Base-by-base conservation (phyloP, 2,329 filamentous ascomycete species). In the Xylariaceae sp. region DNA sequence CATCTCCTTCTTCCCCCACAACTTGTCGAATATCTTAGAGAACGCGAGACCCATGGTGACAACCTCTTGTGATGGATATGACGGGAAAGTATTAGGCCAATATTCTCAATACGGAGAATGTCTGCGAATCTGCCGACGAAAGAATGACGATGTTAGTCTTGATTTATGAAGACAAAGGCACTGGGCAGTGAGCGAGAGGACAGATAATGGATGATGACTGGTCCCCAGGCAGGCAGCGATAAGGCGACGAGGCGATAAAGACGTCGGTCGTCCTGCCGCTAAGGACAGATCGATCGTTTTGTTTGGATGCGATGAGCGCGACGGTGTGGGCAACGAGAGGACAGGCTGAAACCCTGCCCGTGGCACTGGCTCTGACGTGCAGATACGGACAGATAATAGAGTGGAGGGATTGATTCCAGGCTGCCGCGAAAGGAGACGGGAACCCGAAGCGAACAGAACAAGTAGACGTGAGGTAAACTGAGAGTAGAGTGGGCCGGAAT, bases 1-100 rank as follows among this genome's bases (percentile, higher is more conserved):
- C 94, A 99, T 99, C 87, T 99, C 94, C 88, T 97, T 97, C 89
- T 96, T 96, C 75, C 93, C 92, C 88, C 91, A 96, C 78, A 97
- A 86, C 82, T 88, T 87, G 77, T 96, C 90, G 78, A 97, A 94
- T 75, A 97, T 78, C 86, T 94, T 96, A 73, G 92, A 97, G 81
- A 97, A 91, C 76, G 89, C 87, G 79, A 97, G 85, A 95, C 94
- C 94, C 94, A 99, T 99, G 79, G 79, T 92, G 82, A 84, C 83
- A 82, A 78, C 76, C 73, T 72, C 15, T 57, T 74, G 72, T 72
- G 67, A 67, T 72, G 70, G 49, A 70, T 74, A 74, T 73, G 66
- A 69, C 66, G 68, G 65, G 66, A 70, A 65, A 69, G 57, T 69
- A 70, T 68, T 69, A 67, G 60, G 62, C 45, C 47, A 60, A 66